phyloP scores from a whole-genome alignment of 192 early-diverging fungal genomes.

The Entomortierella chlamydospora region DNA sequence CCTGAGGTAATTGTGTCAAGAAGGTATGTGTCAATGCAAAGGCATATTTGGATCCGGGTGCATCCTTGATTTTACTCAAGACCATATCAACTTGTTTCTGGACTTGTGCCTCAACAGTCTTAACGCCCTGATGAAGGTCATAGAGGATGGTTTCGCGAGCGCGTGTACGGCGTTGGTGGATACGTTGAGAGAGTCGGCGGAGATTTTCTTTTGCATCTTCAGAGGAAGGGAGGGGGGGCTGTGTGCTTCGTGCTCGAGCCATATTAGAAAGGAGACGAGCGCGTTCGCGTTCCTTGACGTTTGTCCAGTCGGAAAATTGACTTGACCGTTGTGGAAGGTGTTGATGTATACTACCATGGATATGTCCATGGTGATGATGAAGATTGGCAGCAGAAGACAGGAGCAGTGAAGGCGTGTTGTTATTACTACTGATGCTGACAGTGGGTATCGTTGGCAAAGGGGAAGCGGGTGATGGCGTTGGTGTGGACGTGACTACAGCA shows the following conservation, averaged over 20 bases:
- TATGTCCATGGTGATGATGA: slow-evolving; percentile 10
- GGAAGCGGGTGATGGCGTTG: background rate
- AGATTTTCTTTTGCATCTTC: slow-evolving; percentile 40
- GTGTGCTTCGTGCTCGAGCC: slow-evolving; percentile 20
- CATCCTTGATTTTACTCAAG: slow-evolving; percentile 30
- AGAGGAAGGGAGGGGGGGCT: slow-evolving; percentile 5
- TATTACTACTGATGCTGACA: no score
- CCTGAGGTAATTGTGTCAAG: slow-evolving; percentile 43
- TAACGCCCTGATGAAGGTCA: slow-evolving; percentile 45
- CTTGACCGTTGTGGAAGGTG: slow-evolving; percentile 17
- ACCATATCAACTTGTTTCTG: slow-evolving; percentile 54
- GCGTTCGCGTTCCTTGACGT: slow-evolving; percentile 40
- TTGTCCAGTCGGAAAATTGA: slow-evolving; percentile 43
- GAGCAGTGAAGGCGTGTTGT: no score
- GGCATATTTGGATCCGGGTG: slow-evolving; percentile 42
- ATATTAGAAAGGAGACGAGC: slow-evolving; percentile 38
- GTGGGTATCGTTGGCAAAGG: background rate
- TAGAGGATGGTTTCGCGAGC: slow-evolving; percentile 44
- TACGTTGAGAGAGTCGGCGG: slow-evolving; percentile 29
- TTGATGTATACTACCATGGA: slow-evolving; percentile 19
- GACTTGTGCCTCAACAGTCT: slow-evolving; percentile 47
- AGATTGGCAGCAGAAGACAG: background rate
- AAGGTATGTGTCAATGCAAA: slow-evolving; percentile 48
- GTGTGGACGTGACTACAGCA: background rate
- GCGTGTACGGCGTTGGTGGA: slow-evolving; percentile 39